phyloP scores from a whole-genome alignment of 225 moss, liverwort and hornwort genomes.

The Rhytidiadelphus loreus region DNA sequence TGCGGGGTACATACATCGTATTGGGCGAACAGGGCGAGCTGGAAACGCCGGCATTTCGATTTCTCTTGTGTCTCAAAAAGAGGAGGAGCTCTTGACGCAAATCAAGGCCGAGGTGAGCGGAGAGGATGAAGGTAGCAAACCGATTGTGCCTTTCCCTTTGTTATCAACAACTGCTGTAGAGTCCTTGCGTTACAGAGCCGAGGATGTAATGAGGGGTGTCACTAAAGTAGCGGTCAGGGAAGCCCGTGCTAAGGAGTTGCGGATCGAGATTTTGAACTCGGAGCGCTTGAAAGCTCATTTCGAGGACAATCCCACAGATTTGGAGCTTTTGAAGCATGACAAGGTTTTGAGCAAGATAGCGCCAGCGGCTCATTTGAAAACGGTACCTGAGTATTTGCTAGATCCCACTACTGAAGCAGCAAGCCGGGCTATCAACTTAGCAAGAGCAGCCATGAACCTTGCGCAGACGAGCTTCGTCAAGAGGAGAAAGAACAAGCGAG shows the following conservation, averaged over 20 bases:
- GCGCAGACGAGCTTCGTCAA: slow-evolving; percentile 44
- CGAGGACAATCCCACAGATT: slow-evolving; percentile 88
- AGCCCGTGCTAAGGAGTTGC: slow-evolving; percentile 93
- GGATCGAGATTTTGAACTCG: slow-evolving; percentile 89
- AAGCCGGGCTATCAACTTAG: slow-evolving; percentile 69
- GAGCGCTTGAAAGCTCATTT: slow-evolving; percentile 96
- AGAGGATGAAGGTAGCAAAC: slow-evolving; percentile 10
- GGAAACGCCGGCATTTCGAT: slow-evolving; percentile 83
- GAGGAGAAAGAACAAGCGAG: slow-evolving; percentile 50
- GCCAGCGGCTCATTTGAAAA: slow-evolving; percentile 72
- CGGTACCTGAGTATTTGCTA: slow-evolving; percentile 74
- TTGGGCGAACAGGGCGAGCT: slow-evolving; percentile 92
- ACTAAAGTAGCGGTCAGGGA: slow-evolving; percentile 76
- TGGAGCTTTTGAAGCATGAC: slow-evolving; percentile 89
- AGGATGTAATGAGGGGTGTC: slow-evolving; percentile 82
- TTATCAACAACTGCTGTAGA: slow-evolving; percentile 65
- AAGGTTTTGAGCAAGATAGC: slow-evolving; percentile 81
- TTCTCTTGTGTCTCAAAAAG: slow-evolving; percentile 62
- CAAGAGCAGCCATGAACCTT: slow-evolving; percentile 70
- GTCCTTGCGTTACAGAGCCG: slow-evolving; percentile 81
- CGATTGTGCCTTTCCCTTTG: slow-evolving; percentile 56
- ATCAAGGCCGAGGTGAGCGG: slow-evolving; percentile 60
- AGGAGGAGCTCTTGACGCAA: slow-evolving; percentile 41
- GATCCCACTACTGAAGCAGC: slow-evolving; percentile 92
- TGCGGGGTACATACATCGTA: slow-evolving; percentile 79